Percentiles rank a stretch among this genome's conserved stretches.
phyloP scores from a whole-genome alignment of 371 early-diverging fungal species.

The Basidiobolus meristosporus region DNA sequence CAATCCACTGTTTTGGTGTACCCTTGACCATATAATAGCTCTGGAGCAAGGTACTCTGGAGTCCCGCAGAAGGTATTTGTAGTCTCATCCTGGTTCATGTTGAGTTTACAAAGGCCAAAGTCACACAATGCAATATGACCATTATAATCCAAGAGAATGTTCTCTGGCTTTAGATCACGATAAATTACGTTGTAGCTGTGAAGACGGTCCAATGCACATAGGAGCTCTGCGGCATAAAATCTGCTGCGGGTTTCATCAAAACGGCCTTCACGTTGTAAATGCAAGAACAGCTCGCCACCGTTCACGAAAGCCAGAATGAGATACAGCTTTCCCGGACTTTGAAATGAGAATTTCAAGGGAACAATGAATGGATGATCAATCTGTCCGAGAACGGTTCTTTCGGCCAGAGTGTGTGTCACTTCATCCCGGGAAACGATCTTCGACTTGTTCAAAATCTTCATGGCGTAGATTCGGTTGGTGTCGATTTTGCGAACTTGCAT shows the following conservation, averaged over 20 bases:
- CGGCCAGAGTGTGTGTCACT: slow-evolving; percentile 43
- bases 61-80: slow-evolving; percentile 62
- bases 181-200: slow-evolving; percentile 41
- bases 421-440: slow-evolving; percentile 39
- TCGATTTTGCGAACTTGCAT: slow-evolving; percentile 56
- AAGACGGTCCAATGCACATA: slow-evolving; percentile 39
- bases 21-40: slow-evolving; percentile 33
- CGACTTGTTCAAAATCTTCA: slow-evolving; percentile 63
- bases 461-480: slow-evolving; percentile 55
- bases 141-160: slow-evolving; percentile 24
- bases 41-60: slow-evolving; percentile 44
- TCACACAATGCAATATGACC: slow-evolving; percentile 58
- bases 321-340: slow-evolving; percentile 37
- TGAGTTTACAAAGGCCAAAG: slow-evolving; percentile 62
- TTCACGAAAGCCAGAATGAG: slow-evolving; percentile 54
- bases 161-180: slow-evolving; percentile 40
- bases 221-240: slow-evolving; percentile 42
- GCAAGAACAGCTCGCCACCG: slow-evolving; percentile 56
- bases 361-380: slow-evolving; percentile 38
- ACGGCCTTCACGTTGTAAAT: slow-evolving; percentile 27
- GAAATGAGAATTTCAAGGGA: slow-evolving; percentile 39
- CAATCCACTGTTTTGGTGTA: slow-evolving; percentile 52
- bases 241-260: slow-evolving; percentile 30
- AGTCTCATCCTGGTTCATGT: slow-evolving; percentile 26
- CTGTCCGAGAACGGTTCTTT: slow-evolving; percentile 51